A percentile compares a stretch with the other conserved stretches of the same genome.
phyloP scores from a whole-genome alignment of 1,284 basidiomycete species.

The Waitea zeae region DNA sequence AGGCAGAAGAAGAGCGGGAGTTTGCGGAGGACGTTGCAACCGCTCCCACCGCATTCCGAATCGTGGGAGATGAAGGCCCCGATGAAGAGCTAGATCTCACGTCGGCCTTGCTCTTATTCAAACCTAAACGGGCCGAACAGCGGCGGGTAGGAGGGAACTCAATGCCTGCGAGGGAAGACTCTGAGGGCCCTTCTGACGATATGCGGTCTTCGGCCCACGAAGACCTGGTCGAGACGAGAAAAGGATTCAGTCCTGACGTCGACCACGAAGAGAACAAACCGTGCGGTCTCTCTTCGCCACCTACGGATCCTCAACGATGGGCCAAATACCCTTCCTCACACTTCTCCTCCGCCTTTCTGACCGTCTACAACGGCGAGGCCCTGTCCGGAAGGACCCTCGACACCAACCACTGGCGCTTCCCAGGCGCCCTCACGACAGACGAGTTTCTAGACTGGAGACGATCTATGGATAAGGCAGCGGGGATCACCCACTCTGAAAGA shows the following conservation, averaged over 20 bases:
- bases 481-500: background rate
- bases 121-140: too few relatives aligned
- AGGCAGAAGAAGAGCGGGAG: constrained; percentile 14
- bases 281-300: constrained; percentile 1
- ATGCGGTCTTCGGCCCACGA: too few relatives aligned
- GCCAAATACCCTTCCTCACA: constrained; percentile 39
- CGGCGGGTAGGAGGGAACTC: too few relatives aligned
- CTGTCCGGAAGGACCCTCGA: constrained; percentile 9
- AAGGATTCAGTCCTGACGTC: background rate
- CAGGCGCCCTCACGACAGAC: constrained; percentile 12
- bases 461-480: background rate
- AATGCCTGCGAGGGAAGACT: too few relatives aligned
- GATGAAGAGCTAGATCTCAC: constrained; percentile 4
- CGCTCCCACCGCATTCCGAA: constrained; percentile 1
- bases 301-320: constrained; percentile 26
- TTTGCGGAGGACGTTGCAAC: constrained; percentile 21
- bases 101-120: background rate
- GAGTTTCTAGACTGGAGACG: background rate
- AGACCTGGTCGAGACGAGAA: background rate
- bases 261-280: too few relatives aligned
- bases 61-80: constrained; percentile 7
- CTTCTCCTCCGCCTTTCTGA: constrained; percentile 38
- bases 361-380: constrained; percentile 30
- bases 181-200: too few relatives aligned
- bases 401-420: constrained; percentile 17